A percentile compares a stretch with the other conserved stretches of the same genome.
Evolutionary conservation across 225 moss, liverwort and hornwort genomes (phyloP).

Genomic region (Physcomitrium patens): DNA sequence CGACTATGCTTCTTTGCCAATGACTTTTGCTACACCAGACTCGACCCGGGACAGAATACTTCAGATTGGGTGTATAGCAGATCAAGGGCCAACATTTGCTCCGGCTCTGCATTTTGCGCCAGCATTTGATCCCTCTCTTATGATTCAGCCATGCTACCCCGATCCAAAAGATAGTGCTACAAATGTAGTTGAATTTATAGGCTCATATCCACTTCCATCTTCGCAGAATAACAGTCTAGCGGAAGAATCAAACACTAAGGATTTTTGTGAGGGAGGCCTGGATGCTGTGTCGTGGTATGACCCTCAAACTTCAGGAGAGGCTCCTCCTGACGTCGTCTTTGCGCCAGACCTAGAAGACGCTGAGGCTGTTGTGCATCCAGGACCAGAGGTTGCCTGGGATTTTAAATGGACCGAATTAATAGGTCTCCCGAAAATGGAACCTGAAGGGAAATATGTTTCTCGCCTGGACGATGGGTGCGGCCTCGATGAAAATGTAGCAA

Average conservation of each 20-base stretch:
- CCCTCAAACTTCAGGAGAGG: constrained; percentile 57
- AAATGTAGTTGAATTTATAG: constrained; percentile 42
- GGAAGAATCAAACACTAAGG: constrained; percentile 43
- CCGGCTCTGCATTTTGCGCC: constrained; percentile 86
- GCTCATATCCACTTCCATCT: constrained; percentile 38
- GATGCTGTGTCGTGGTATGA: constrained; percentile 67
- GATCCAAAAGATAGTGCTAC: constrained; percentile 33
- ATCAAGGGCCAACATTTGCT: constrained; percentile 82
- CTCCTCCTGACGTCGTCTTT: constrained; percentile 42
- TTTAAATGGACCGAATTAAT: constrained; percentile 53
- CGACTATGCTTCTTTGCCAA: constrained; percentile 67
- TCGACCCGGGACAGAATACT: constrained; percentile 80
- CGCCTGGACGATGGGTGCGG: constrained; percentile 18
- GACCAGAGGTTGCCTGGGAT: constrained; percentile 42
- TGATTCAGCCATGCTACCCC: constrained; percentile 60
- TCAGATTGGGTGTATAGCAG: constrained; percentile 85
- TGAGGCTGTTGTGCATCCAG: constrained; percentile 46
- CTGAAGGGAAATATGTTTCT: constrained; percentile 26
- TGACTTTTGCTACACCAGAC: constrained; percentile 73
- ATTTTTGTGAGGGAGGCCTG: constrained; percentile 47
- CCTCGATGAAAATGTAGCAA: constrained; percentile 23
- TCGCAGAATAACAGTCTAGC: constrained; percentile 44
- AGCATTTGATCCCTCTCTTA: constrained; percentile 94
- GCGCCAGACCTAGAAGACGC: constrained; percentile 37
- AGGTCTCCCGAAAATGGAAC: constrained; percentile 46